Conservation (phyloP, 768 basidiomycete species). For the Gloeopeniophorella convolvens region DNA sequence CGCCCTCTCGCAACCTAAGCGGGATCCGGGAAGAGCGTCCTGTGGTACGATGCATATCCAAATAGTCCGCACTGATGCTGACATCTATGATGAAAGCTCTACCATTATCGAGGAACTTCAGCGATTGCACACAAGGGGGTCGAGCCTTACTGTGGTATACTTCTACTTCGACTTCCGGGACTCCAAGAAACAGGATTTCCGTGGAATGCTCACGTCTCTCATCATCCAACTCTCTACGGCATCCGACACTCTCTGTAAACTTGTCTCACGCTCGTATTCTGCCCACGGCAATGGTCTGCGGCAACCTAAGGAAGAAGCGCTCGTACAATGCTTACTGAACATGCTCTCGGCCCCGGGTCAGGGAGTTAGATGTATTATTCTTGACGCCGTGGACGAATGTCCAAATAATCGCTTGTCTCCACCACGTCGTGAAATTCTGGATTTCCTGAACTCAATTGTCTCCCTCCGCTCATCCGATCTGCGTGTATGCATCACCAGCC, state of each 20-base stretch:
- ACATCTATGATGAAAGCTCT: neutral
- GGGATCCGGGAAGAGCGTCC: conserved; percentile 1
- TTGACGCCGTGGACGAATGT: conserved; percentile 6
- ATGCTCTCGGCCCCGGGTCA: neutral
- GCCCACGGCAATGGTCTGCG: neutral
- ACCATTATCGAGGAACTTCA: neutral
- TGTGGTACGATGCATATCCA: neutral
- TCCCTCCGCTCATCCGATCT: neutral
- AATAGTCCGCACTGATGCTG: neutral
- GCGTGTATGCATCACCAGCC: conserved; percentile 4
- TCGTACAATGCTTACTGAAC: neutral
- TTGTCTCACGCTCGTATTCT: neutral
- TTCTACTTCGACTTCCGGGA: conserved; percentile 7
- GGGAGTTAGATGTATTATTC: neutral
- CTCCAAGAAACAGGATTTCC: neutral
- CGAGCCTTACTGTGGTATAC: neutral
- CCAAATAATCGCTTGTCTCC: neutral
- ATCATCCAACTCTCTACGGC: neutral
- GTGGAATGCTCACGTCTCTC: neutral
- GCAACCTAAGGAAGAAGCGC: neutral
- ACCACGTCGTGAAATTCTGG: neutral
- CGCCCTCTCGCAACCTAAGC: too few relatives aligned
- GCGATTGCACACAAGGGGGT: neutral
- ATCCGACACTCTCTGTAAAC: neutral
- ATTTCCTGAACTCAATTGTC: neutral